phyloP scores from a whole-genome alignment of 768 basidiomycete species.

The Baorangia bicolor region DNA sequence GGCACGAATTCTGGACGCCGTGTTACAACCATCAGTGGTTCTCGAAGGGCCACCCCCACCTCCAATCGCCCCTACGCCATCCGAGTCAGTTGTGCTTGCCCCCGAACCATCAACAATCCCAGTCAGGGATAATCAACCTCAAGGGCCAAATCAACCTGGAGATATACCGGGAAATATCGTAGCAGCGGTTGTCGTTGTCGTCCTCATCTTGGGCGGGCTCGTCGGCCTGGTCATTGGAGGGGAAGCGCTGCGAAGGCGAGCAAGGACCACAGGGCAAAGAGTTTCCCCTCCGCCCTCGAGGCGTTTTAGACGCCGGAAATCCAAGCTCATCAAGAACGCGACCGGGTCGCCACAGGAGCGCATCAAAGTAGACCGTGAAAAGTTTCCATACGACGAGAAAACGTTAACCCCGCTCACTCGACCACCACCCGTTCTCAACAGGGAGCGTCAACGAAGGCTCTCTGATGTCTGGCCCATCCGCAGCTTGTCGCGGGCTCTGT shows the following conservation, averaged over 20 bases:
- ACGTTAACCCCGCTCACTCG: constrained; percentile 9
- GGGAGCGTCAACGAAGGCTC: constrained; percentile 16
- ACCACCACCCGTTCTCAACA: constrained; percentile 13
- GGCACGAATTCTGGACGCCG: constrained; percentile 7
- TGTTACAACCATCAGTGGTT: constrained; percentile 7
- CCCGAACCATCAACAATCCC: constrained; percentile 8
- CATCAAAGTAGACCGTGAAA: not conserved
- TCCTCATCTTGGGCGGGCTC: constrained; percentile 30
- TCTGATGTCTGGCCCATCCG: constrained; percentile 23
- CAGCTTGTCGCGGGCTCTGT: constrained; percentile 14
- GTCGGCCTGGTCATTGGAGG: constrained; percentile 29
- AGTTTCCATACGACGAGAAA: constrained; percentile 14
- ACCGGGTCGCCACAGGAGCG: not conserved
- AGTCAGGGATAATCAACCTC: not conserved
- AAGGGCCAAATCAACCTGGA: not conserved
- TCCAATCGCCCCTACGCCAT: constrained; percentile 1
- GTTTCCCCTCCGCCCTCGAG: not conserved
- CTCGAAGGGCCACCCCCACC: constrained; percentile 2
- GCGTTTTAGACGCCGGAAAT: constrained; percentile 4
- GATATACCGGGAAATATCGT: constrained; percentile 22
- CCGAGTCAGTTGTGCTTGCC: constrained; percentile 2
- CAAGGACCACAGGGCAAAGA: not conserved
- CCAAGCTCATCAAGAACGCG: not conserved
- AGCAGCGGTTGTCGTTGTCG: constrained; percentile 20
- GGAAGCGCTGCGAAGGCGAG: constrained; percentile 22